Conservation (phyloP, 1,284 basidiomycete genomes). For the Cutaneotrichosporon spelunceum region DNA sequence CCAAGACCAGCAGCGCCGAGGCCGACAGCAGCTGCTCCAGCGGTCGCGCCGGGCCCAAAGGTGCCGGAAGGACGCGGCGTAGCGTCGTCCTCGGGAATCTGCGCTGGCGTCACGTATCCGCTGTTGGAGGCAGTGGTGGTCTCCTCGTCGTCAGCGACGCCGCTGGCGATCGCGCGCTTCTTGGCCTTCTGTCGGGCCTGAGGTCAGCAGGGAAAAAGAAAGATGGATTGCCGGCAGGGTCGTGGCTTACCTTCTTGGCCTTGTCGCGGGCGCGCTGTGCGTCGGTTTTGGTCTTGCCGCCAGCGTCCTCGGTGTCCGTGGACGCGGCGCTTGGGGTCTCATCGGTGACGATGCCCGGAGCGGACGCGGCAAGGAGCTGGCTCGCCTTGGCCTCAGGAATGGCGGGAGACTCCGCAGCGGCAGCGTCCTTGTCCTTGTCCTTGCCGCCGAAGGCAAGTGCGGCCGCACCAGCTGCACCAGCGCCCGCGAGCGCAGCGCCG, state of each 20-base stretch:
- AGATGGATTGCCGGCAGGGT: too few species aligned
- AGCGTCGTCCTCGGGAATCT: conserved; percentile 1
- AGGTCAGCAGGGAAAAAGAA: background rate
- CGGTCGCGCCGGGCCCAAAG: conserved; percentile 22
- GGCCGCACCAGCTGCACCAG: background rate
- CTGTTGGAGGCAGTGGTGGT: conserved; percentile 7
- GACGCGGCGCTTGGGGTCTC: conserved; percentile 8
- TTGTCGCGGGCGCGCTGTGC: conserved; percentile 10
- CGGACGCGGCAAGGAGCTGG: conserved; percentile 6
- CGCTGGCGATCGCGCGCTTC: conserved; percentile 5
- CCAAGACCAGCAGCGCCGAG: conserved; percentile 17
- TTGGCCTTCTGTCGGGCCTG: conserved; percentile 17
- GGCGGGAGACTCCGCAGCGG: background rate
- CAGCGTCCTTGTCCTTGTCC: background rate
- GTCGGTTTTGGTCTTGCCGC: conserved; percentile 5
- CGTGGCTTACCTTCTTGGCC: conserved; percentile 7
- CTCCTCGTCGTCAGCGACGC: conserved; percentile 9
- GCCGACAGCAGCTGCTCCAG: conserved; percentile 30
- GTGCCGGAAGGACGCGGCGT: background rate
- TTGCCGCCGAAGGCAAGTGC: background rate
- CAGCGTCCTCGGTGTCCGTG: background rate
- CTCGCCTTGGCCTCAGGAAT: background rate
- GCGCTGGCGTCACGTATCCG: conserved; percentile 11
- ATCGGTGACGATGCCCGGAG: background rate
- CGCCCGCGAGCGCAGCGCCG: background rate